A percentile compares a stretch with the other conserved stretches of the same genome.
Conservation (phyloP, 208 protist species). For the Polymyxa betae region DNA sequence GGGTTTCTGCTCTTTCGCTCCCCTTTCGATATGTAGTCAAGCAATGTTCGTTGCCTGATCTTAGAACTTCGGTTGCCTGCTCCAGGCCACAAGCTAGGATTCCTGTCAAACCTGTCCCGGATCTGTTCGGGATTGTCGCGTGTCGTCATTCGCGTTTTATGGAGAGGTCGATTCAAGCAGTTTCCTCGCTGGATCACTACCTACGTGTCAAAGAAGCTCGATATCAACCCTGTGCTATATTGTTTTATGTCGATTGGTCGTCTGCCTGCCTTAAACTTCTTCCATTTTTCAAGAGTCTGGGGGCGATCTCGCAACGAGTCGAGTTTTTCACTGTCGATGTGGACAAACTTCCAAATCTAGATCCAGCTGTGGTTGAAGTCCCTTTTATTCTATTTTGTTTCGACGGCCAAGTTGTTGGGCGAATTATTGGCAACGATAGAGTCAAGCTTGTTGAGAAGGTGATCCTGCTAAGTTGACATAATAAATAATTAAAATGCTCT, state of each 20-base stretch:
- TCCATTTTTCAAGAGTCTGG: not conserved
- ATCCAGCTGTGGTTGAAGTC: not conserved
- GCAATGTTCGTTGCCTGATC: no score
- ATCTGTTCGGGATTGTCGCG: no score
- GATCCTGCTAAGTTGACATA: constrained; percentile 13
- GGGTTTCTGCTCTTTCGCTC: no score
- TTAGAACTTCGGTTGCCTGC: no score
- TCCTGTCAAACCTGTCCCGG: no score
- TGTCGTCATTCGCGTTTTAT: no score
- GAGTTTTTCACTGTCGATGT: not conserved
- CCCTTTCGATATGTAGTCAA: no score
- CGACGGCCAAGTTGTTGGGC: not conserved
- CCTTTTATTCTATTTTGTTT: not conserved
- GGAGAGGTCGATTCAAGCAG: no score
- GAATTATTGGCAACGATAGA: not conserved
- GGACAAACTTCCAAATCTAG: not conserved
- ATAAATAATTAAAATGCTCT: no score
- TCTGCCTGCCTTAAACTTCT: not conserved
- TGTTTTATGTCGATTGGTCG: constrained; percentile 18
- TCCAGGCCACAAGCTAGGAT: no score
- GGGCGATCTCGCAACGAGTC: not conserved
- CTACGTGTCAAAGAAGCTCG: no score
- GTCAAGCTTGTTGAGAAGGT: constrained; percentile 50
- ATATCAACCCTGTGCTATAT: constrained; percentile 22
- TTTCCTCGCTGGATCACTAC: no score